Evolutionary conservation across 2,329 filamentous ascomycete genomes (phyloP).

Genomic region (Cercospora sp.): DNA sequence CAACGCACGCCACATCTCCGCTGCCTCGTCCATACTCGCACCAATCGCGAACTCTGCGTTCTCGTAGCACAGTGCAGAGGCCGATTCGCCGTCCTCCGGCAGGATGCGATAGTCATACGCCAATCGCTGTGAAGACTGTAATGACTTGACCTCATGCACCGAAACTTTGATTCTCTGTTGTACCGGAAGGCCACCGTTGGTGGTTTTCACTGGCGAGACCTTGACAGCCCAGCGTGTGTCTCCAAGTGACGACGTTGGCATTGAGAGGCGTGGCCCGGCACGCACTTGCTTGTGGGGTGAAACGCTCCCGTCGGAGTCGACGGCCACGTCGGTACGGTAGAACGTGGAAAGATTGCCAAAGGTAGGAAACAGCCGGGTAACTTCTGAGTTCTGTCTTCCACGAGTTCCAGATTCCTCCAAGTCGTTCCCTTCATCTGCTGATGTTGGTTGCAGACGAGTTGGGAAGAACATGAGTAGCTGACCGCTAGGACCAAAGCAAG

Average conservation of each 20-base stretch:
- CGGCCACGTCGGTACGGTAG: slow-evolving; percentile 4
- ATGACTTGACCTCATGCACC: slow-evolving; percentile 67
- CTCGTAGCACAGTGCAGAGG: slow-evolving; percentile 73
- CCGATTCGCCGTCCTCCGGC: slow-evolving; percentile 60
- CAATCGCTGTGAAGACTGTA: slow-evolving; percentile 78
- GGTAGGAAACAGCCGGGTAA: slow-evolving; percentile 40
- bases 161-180: slow-evolving; percentile 68
- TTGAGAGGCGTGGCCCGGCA: slow-evolving; percentile 46
- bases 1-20: slow-evolving; percentile 80
- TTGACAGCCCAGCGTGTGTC: slow-evolving; percentile 29
- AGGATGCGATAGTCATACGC: slow-evolving; percentile 81
- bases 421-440: slow-evolving; percentile 22
- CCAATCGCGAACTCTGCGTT: slow-evolving; percentile 77
- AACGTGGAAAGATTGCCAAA: slow-evolving; percentile 33
- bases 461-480: slow-evolving; percentile 60
- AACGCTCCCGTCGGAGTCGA: slow-evolving; percentile 16
- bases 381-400: slow-evolving; percentile 60
- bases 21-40: slow-evolving; percentile 68
- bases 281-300: not conserved
- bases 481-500: slow-evolving; percentile 58
- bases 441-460: slow-evolving; percentile 51
- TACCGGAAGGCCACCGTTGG: slow-evolving; percentile 24
- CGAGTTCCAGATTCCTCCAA: slow-evolving; percentile 50
- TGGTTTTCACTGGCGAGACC: slow-evolving; percentile 38
- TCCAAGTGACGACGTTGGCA: slow-evolving; percentile 50